Conservation (phyloP, 352 stramenopile species). For the Phytopythium cucurbitacearum region DNA sequence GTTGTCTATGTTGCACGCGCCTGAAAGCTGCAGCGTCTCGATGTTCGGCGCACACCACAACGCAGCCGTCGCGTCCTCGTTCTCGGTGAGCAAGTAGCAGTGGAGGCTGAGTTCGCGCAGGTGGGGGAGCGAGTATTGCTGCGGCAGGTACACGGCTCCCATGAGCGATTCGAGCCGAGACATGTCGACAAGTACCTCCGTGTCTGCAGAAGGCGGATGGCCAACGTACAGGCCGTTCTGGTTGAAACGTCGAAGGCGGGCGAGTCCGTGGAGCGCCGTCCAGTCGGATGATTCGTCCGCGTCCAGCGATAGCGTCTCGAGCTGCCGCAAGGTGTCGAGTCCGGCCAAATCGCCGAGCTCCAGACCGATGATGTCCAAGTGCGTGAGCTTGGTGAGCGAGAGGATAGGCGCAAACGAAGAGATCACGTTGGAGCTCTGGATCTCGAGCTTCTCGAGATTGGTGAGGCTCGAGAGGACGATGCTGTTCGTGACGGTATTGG, state of each 20-base stretch:
- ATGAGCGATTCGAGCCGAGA: background rate
- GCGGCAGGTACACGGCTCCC: slow-evolving; percentile 1
- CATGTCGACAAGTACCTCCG: slow-evolving; percentile 1
- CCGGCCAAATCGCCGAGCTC: background rate
- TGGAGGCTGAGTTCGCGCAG: slow-evolving; percentile 2
- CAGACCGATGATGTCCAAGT: background rate
- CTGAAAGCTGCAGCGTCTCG: background rate
- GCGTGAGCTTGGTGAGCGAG: slow-evolving; percentile 3
- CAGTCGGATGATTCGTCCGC: slow-evolving; percentile 1
- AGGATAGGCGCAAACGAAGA: slow-evolving; percentile 1
- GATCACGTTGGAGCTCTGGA: background rate
- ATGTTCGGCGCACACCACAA: background rate
- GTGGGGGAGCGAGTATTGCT: background rate
- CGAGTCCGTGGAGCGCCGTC: background rate
- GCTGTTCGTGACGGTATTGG: background rate
- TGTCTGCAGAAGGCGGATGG: background rate
- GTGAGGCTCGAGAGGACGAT: background rate
- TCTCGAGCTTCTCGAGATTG: slow-evolving; percentile 2
- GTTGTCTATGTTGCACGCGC: slow-evolving; percentile 1
- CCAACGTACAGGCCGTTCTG: background rate
- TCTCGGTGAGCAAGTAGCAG: background rate
- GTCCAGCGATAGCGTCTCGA: slow-evolving; percentile 3
- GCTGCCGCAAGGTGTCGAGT: background rate
- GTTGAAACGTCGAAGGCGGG: background rate
- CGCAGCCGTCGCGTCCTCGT: slow-evolving; percentile 1